A percentile compares a stretch with the other conserved stretches of the same genome.
Conservation (phyloP, 306 rosid genomes). For the Begonia peltatifolia region DNA sequence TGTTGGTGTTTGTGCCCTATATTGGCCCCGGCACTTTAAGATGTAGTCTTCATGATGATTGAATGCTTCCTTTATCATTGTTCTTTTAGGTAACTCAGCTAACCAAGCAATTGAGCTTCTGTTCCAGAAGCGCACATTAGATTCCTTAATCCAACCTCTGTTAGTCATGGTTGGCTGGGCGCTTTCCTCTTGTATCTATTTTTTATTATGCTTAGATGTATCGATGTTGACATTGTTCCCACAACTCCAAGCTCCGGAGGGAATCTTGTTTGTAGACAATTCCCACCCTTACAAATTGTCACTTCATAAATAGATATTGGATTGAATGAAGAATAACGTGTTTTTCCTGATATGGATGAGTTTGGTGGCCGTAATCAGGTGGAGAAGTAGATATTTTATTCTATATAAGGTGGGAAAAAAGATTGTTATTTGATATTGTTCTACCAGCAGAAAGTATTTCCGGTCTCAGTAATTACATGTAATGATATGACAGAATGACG, state of each 20-base stretch:
- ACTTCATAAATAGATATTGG: conserved; percentile 88
- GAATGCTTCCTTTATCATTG: background rate
- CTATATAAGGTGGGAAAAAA: no score
- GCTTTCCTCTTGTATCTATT: no score
- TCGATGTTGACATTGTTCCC: background rate
- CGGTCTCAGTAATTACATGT: no score
- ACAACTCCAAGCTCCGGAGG: conserved; percentile 78
- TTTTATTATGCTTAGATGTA: no score
- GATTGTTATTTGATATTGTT: no score
- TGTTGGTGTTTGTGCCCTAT: background rate
- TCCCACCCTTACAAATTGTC: conserved; percentile 78
- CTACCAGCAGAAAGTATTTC: no score
- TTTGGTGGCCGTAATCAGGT: conserved; percentile 48
- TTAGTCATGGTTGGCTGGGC: conserved; percentile 50
- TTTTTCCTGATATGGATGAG: conserved; percentile 87
- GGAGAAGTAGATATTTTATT: no score
- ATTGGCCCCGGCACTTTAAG: background rate
- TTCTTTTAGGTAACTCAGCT: conserved; percentile 82
- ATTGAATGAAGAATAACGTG: conserved; percentile 69
- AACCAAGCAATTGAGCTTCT: conserved; percentile 93
- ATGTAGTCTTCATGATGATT: background rate
- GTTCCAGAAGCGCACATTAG: conserved; percentile 90
- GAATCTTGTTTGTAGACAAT: conserved; percentile 62
- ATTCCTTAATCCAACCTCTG: conserved; percentile 86
- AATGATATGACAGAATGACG: no score